phyloP scores from a whole-genome alignment of 306 rosid genomes.

The Glycine tomentella region DNA sequence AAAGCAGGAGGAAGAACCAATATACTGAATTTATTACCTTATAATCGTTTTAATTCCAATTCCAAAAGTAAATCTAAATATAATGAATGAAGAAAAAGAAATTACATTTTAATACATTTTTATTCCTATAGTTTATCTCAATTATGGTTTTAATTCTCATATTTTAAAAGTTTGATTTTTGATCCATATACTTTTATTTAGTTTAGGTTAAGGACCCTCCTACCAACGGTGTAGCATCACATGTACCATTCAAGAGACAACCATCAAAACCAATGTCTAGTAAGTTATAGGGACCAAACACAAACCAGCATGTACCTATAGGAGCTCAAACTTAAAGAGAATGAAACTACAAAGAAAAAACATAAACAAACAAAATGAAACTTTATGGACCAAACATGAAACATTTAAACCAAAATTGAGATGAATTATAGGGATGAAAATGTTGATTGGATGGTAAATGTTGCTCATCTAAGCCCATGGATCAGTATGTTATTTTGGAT shows the following conservation, averaged over 20 bases:
- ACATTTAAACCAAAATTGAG: too few species aligned
- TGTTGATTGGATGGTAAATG: too few species aligned
- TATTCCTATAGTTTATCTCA: background rate
- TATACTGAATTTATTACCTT: background rate
- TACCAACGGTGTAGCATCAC: background rate
- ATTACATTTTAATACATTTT: background rate
- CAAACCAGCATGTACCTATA: too few species aligned
- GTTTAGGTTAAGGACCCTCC: background rate
- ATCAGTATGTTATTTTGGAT: too few species aligned
- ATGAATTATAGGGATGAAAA: too few species aligned
- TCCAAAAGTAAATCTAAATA: background rate
- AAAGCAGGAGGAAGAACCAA: constrained; percentile 22
- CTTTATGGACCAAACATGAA: too few species aligned
- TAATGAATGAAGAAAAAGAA: background rate
- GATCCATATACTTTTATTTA: background rate
- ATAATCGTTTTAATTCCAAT: background rate
- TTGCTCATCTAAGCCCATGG: too few species aligned
- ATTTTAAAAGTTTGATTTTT: too few species aligned
- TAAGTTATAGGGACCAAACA: background rate
- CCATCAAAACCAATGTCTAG: background rate
- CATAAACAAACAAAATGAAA: too few species aligned
- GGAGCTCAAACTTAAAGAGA: background rate
- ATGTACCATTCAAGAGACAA: background rate
- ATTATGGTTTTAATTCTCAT: background rate
- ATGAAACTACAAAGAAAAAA: background rate